Evolutionary conservation across 2,329 filamentous ascomycete species (phyloP).

Genomic region (Ophiostoma novo-ulmi): DNA sequence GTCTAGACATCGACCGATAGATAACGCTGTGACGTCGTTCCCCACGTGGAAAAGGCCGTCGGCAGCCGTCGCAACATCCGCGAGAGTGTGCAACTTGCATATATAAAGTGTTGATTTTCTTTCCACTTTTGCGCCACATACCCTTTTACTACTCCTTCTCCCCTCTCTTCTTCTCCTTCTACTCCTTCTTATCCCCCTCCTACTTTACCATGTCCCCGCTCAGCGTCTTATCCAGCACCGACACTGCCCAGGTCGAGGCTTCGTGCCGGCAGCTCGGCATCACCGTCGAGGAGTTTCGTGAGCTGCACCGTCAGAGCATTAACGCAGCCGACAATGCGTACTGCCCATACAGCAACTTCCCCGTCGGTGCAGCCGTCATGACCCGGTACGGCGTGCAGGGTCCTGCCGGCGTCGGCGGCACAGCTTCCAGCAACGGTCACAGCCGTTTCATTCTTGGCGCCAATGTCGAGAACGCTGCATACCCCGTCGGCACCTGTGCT

Average conservation of each 20-base stretch:
- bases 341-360: conserved; percentile 90
- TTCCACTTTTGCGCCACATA: neutral
- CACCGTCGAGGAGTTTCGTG: conserved; percentile 57
- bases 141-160: neutral
- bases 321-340: conserved; percentile 76
- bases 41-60: conserved; percentile 13
- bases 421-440: conserved; percentile 25
- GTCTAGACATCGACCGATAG: neutral
- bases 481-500: conserved; percentile 92
- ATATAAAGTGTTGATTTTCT: neutral
- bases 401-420: conserved; percentile 6
- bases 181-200: neutral
- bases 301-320: conserved; percentile 57
- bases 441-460: conserved; percentile 59
- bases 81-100: neutral
- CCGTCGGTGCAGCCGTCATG: conserved; percentile 78
- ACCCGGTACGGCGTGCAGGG: conserved; percentile 35
- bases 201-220: conserved; percentile 16
- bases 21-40: conserved; percentile 16
- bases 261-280: conserved; percentile 46
- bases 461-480: conserved; percentile 89
- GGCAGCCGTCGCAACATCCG: conserved; percentile 13
- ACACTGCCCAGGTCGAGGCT: conserved; percentile 29
- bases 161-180: neutral
- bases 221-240: conserved; percentile 29